These are phyloP conservation scores for Penicillium antarcticum DNA, from an alignment of 495 filamentous ascomycete species.

Conservation along the genomic window DNA sequence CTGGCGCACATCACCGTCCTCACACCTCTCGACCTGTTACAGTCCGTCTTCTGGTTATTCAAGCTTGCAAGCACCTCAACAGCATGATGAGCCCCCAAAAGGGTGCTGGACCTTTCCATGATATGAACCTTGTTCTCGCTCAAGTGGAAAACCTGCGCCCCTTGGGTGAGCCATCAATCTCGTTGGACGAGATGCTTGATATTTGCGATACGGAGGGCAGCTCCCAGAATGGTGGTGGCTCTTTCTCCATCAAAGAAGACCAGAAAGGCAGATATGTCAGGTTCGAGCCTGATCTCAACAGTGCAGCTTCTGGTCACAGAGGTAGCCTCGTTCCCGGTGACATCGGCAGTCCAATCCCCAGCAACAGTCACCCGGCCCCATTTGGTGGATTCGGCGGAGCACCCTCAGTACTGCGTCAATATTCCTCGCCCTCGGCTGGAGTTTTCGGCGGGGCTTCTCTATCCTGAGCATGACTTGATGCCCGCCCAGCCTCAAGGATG, in stretches of 20 bases:
- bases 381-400: conserved; percentile 38
- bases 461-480: conserved; percentile 4
- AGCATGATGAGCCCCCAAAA: conserved; percentile 33
- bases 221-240: conserved; percentile 81
- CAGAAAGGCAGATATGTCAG: conserved; percentile 55
- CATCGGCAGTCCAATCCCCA: conserved; percentile 48
- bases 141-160: conserved; percentile 62
- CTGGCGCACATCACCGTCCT: conserved; percentile 40
- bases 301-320: conserved; percentile 35
- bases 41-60: conserved; percentile 56
- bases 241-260: conserved; percentile 62
- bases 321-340: conserved; percentile 46
- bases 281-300: conserved; percentile 54
- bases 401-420: conserved; percentile 40
- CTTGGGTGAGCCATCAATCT: conserved; percentile 54
- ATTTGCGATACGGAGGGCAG: conserved; percentile 92
- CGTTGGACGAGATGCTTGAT: conserved; percentile 72
- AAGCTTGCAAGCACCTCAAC: conserved; percentile 57
- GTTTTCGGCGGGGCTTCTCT: conserved; percentile 29
- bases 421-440: conserved; percentile 36
- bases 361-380: conserved; percentile 36
- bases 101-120: conserved; percentile 54
- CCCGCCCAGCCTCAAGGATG: not conserved
- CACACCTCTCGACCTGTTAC: conserved; percentile 51
- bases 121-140: conserved; percentile 60